Percentiles rank a stretch among this genome's conserved stretches.
Evolutionary conservation across 148 eudicot genomes (phyloP).

Genomic region (Cornus florida): DNA sequence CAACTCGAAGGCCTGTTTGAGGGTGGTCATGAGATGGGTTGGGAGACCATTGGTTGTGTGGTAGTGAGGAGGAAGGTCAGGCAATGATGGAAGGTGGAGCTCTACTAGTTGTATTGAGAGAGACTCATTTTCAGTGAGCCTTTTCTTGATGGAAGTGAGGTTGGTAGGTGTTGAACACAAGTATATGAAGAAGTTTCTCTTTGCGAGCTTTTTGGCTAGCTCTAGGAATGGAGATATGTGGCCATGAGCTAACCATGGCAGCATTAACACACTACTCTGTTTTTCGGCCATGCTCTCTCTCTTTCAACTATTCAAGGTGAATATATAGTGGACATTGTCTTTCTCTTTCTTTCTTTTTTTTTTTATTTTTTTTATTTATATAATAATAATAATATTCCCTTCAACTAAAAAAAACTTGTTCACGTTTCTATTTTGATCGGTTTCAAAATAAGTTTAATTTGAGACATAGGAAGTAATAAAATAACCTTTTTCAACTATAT

Average conservation of each 20-base stretch:
- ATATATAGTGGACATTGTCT: no score
- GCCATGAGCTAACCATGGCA: constrained; percentile 13
- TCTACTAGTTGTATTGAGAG: constrained; percentile 10
- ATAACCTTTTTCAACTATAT: no score
- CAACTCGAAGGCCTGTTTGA: background rate
- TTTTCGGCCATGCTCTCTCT: background rate
- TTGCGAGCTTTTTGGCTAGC: constrained; percentile 5
- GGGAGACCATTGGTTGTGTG: constrained; percentile 23
- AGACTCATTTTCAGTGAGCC: background rate
- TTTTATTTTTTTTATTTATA: no score
- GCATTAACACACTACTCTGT: background rate
- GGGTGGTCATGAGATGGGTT: constrained; percentile 12
- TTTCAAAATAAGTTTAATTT: no score
- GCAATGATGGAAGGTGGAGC: constrained; percentile 12
- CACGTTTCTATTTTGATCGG: no score
- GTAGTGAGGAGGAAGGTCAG: constrained; percentile 13
- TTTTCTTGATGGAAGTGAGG: constrained; percentile 10
- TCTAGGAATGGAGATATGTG: constrained; percentile 21
- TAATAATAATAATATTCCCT: no score
- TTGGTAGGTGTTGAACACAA: background rate
- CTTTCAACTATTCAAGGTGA: background rate
- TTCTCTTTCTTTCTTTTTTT: no score
- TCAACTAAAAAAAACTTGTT: no score
- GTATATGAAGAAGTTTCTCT: background rate
- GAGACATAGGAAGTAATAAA: no score